Base-by-base conservation (phyloP, 2,329 filamentous ascomycete species). In the Tolypocladium album region DNA sequence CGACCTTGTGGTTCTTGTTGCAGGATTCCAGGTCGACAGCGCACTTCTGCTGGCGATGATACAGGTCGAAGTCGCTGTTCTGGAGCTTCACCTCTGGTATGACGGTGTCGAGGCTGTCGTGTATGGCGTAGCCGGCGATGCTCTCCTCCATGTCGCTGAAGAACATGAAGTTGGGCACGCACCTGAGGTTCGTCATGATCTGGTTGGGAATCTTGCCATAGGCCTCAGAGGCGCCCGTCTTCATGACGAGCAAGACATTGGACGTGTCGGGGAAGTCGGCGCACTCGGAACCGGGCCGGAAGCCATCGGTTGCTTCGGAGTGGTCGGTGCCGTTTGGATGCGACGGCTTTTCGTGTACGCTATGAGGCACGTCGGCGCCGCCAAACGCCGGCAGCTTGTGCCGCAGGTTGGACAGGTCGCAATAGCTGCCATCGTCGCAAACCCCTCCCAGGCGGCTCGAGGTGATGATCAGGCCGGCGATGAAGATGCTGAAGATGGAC, bases 71-170 rank as follows among this genome's bases (percentile, higher is more conserved):
- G 62, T 84, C 81, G 8, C 69, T 61, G 64, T 81, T 79, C 7
- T 68, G 72, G 15, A 76, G 72, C 64, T 75, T 76, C 42, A 76
- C 74, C 24, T 75, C 71, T 38, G 71, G 65, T n/a, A 75, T 64
- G 2, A 82, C 77, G 2, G 70, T 73, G 56, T 77, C 74, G 31
- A 82, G 72, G 55, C 76, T 77, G 65, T 83, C 80, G 57, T 74
- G 70, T 56, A 82, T 69, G 34, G 74, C 68, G 58, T 75, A 69
- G 6, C 77, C 78, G 9, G 71, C 78, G 40, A 83, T 73, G 11
- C 70, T 70, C 65, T 81, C 76, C 34, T 76, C 74, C 60, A 85
- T 73, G 63, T 88, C 84, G 45, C 80, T 81, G 69, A 84, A 88
- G 66, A 86, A 73, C 58, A 84, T 74, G 59, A 78, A 80, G 57